Evolutionary conservation across 2,329 filamentous ascomycete genomes (phyloP), one percentile per base, ranked within the genome.

Genomic region (Pseudocercospora eumusae): DNA sequence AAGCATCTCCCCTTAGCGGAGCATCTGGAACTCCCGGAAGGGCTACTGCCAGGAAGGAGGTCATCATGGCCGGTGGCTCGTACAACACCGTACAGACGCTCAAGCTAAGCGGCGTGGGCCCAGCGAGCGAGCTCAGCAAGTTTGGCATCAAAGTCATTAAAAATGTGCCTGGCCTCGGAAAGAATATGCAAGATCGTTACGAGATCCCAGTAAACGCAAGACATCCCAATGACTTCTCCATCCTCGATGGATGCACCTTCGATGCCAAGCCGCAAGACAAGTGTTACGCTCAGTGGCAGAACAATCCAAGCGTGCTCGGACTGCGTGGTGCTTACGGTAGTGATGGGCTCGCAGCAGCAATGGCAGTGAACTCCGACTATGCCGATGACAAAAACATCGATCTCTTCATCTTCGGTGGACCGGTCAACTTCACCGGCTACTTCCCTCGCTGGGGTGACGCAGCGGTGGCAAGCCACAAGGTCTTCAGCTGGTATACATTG

Each of bases 41-140:
- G 31, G 79, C 75, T 36, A 71, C 66, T 1, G 80, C 80, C 3
- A 75, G 71, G 4, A 74, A 74, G 36, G 80, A 82, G 66, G 76
- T 81, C 33, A 78, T 82, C 62, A 61, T 66, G 56, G 53, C 62
- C 4, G 78, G 71, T 9, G 86, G 86, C 25, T 81, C 83, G 1
- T 88, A 84, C 73, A 86, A 88, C 75, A 82, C 83, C 1, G 84
- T 86, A 3, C 86, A 89, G 72, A 75, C 89, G 2, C 81, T 89
- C 15, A 84, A 88, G 73, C 81, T 88, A 2, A 84, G 80, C 53
- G 87, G 87, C 20, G 79, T 89, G 33, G 86, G 87, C 0, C 84
- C 85, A 0, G 69, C 74, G 9, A 69, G 75, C 0, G 81, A 86
- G 65, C 79, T 89, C 3, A 62, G 77, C n/a, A 77, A 78, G 59